phyloP scores from a whole-genome alignment of 768 basidiomycete genomes.

The Trametes meyenii region DNA sequence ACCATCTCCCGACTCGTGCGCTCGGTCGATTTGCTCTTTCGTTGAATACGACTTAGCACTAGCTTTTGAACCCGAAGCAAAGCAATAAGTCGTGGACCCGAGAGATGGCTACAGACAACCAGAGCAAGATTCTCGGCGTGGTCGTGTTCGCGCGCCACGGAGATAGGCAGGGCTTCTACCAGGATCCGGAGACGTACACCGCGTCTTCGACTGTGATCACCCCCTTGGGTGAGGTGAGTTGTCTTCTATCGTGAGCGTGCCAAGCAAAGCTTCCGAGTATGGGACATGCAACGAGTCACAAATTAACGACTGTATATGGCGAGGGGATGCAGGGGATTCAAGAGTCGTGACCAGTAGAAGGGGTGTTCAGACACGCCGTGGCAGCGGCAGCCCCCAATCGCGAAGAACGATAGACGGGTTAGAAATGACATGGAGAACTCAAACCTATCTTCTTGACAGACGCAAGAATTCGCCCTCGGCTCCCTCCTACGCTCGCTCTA shows the following conservation, averaged over 20 bases:
- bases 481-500: slow-evolving; percentile 54
- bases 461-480: slow-evolving; percentile 63
- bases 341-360: neutral
- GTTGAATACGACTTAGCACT: neutral
- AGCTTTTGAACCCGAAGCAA: neutral
- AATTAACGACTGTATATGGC: no score
- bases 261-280: neutral
- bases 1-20: neutral
- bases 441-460: slow-evolving; percentile 35
- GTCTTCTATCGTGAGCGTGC: neutral
- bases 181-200: slow-evolving; percentile 58
- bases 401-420: neutral
- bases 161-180: slow-evolving; percentile 58
- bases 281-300: no score
- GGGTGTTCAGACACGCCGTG: neutral
- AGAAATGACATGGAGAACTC: neutral
- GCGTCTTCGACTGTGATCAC: slow-evolving; percentile 62
- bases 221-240: slow-evolving; percentile 63
- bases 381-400: neutral
- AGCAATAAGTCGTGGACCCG: neutral
- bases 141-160: slow-evolving; percentile 31
- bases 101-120: slow-evolving; percentile 13
- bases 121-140: slow-evolving; percentile 28
- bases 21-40: neutral
- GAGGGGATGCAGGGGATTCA: no score